Conservation (phyloP, 208 protist species). For the Trypanosomatidae sp. region DNA sequence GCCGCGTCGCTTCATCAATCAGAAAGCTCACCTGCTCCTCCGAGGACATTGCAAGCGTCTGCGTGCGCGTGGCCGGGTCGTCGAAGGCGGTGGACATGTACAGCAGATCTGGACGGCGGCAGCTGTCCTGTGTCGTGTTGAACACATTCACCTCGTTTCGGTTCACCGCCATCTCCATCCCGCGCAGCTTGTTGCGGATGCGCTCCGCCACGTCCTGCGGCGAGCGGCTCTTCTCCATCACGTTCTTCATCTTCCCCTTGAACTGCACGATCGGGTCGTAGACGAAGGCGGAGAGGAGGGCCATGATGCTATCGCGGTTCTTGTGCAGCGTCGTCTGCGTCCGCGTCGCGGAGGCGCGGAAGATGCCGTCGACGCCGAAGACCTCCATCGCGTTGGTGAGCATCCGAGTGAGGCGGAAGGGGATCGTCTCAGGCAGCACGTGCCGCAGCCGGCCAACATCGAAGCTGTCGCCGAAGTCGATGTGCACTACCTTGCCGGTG, state of each 20-base stretch:
- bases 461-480: conserved; percentile 99
- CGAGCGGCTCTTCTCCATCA: conserved; percentile 85
- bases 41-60: conserved; percentile 49
- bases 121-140: conserved; percentile 81
- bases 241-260: conserved; percentile 98
- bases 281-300: conserved; percentile 99
- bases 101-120: conserved; percentile 76
- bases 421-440: conserved; percentile 99
- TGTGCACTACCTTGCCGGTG: conserved; percentile 99
- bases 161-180: conserved; percentile 95
- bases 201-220: conserved; percentile 95
- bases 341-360: conserved; percentile 96
- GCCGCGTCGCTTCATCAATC: conserved; percentile 83
- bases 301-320: conserved; percentile 99
- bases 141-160: conserved; percentile 63
- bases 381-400: conserved; percentile 99
- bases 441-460: conserved; percentile 98
- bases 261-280: conserved; percentile 99
- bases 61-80: conserved; percentile 54
- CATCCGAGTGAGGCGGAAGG: conserved; percentile 99
- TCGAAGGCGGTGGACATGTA: conserved; percentile 91
- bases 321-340: conserved; percentile 97
- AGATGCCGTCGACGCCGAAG: conserved; percentile 98
- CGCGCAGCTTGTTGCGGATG: conserved; percentile 98
- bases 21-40: conserved; percentile 86